Base-by-base conservation (phyloP, 805 yeast genomes). In the Teunomyces panamensis region DNA sequence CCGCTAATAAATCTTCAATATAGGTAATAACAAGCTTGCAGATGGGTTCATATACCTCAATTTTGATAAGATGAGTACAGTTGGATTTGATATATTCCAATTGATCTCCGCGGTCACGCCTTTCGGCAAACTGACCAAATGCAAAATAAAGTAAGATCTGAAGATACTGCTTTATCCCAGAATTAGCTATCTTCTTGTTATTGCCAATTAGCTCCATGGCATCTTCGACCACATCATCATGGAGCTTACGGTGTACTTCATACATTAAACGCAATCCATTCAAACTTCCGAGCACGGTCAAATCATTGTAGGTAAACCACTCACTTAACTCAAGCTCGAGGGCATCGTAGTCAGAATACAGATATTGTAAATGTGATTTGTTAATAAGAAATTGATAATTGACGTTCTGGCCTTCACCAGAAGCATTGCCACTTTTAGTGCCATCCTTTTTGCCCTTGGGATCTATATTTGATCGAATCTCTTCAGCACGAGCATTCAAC, bases 401-500 rank as follows among this genome's bases (percentile, higher is more conserved):
- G 34, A 30, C 13, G 24, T 28, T 30, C 24, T 11, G 28, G 14
- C 28, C 26, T n/a, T 30, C 32, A 4, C 34, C 34, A 28, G 27
- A 29, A 13, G 24, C 24, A 8, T 24, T 9, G 5, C 26, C 27
- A 16, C 43, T 20, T 13, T 30, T 20, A 9, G 30, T n/a, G 9
- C 45, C 47, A 28, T 43, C 48, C 14, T 5, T n/a, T 8, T 29
- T 30, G 13, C 4, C 11, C 14, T 41, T 44, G 33, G 43, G 28
- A 20, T 47, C 49, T 7, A 9, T 14, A 17, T 46, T 50, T 13
- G 49, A 44, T 24, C 46, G 45, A 37, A 73, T 59, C 52, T 69
- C 75, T 47, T 70, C 70, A 1, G 78, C 77, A 39, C 74, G 49
- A 16, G 68, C 76, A 49, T 72, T 71, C 48, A 73, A 55, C 49